Evolutionary conservation across 2,329 filamentous ascomycete species (phyloP).

Genomic region (Chaetomiaceae sp.): DNA sequence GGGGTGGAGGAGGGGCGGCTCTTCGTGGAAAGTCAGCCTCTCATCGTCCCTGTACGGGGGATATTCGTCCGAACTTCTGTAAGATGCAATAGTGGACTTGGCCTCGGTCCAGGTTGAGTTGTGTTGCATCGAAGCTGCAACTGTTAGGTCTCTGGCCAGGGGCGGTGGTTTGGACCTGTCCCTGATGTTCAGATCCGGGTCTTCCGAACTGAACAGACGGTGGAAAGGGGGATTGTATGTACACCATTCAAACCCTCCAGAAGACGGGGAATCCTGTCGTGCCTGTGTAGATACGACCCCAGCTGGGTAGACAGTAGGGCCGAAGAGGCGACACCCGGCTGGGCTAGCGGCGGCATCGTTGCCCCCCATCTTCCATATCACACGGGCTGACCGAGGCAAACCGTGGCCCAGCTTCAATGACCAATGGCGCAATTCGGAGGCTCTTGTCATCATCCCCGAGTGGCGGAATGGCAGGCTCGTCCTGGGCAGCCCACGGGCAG

Average conservation of each 20-base stretch:
- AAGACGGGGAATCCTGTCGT: no score
- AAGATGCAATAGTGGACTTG: slow-evolving; percentile 6
- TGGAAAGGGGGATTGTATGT: not conserved
- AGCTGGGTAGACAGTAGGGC: not conserved
- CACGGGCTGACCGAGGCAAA: not conserved
- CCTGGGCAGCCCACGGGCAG: not conserved
- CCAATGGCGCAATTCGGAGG: slow-evolving; percentile 9
- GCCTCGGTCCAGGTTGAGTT: slow-evolving; percentile 8
- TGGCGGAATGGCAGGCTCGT: not conserved
- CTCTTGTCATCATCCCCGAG: slow-evolving; percentile 5
- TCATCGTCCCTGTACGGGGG: slow-evolving; percentile 12
- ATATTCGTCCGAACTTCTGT: slow-evolving; percentile 18
- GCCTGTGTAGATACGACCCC: no score
- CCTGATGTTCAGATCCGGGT: not conserved
- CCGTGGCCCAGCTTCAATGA: not conserved
- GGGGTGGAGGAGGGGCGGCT: not conserved
- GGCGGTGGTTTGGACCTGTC: not conserved
- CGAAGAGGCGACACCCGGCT: not conserved
- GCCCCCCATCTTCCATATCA: no score
- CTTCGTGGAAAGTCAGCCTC: not conserved
- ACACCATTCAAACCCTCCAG: no score
- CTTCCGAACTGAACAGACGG: not conserved
- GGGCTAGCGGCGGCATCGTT: not conserved
- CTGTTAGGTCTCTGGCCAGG: not conserved
- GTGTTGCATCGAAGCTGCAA: slow-evolving; percentile 11